Evolutionary conservation across 2,329 filamentous ascomycete genomes (phyloP), one percentile per base, ranked within the genome.

Genomic region (Torrubiella hemipterigena): DNA sequence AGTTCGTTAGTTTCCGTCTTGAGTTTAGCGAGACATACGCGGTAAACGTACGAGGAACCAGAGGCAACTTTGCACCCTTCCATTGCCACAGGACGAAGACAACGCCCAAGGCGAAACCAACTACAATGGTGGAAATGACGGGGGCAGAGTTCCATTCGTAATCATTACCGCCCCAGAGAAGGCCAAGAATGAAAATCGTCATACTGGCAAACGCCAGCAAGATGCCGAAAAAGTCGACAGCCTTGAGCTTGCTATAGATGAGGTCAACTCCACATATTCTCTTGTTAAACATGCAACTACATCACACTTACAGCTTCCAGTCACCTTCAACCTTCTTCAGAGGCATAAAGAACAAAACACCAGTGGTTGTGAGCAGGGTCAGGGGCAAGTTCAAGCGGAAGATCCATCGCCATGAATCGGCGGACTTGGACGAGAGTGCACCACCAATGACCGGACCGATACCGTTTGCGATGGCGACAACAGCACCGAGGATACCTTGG

Each of bases 111-210:
- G 52, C 40, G 13, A 46, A 40, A 5, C 75, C 74, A 3, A 74
- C 45, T 1, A 69, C 50, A 2, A 78, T 42, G 0, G 71, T 67
- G 0, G 56, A 58, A 27, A 77, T 58, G 10, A 76, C 69, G 38
- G 70, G 63, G 0, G 55, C 50, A 1, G 67, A 71, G 2, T 57
- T 47, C 73, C 73, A 78, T 1, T 59, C 42, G 38, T 73, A 72
- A 37, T 71, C 58, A 25, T 65, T 65, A 2, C 73, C 74, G 16
- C 71, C 73, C 70, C 73, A 77, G 3, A 69, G 69, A 20, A 73
- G 38, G 0, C 66, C 62, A 1, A 69, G 44, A 34, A 71, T 54
- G 3, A 70, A 43, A 2, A 69, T 47, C 0, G 59, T 54, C 5
- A 65, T 64, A 2, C 59, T 57, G 1, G 50, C 57, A 6, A 71